Percentiles rank a stretch among this genome's conserved stretches.
Evolutionary conservation across 1,139 yeast genomes (phyloP).

Genomic region (Pichia sp.): DNA sequence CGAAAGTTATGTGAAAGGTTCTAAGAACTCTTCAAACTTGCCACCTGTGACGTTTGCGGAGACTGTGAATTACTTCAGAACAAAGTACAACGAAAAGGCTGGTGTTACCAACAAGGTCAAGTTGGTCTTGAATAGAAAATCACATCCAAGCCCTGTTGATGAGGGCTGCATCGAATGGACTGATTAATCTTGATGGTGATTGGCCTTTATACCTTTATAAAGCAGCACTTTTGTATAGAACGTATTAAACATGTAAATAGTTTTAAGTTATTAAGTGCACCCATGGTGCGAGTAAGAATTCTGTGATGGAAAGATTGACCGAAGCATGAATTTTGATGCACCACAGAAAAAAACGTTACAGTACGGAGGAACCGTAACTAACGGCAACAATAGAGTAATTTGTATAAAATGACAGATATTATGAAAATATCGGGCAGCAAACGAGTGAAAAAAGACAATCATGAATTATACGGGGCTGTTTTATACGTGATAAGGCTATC

Average conservation of each 20-base stretch:
- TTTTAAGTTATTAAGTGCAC: not conserved
- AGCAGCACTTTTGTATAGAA: not conserved
- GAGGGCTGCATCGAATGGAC: constrained; percentile 60
- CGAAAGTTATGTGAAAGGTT: constrained; percentile 58
- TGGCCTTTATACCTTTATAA: constrained; percentile 1
- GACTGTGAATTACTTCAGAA: constrained; percentile 56
- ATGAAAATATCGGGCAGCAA: not conserved
- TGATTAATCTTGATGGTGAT: constrained; percentile 13
- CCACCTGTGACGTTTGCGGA: constrained; percentile 66
- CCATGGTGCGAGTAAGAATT: not conserved
- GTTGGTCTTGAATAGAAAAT: constrained; percentile 55
- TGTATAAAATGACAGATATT: not conserved
- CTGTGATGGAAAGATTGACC: not conserved
- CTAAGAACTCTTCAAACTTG: constrained; percentile 44
- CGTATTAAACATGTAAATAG: constrained; percentile 7
- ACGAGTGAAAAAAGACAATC: constrained; percentile 4
- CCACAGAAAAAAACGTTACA: too few species aligned
- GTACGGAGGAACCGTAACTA: too few species aligned
- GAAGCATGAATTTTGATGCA: not conserved
- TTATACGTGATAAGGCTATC: constrained; percentile 18
- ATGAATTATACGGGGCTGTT: constrained; percentile 1
- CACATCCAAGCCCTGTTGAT: constrained; percentile 54
- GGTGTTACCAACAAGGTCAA: constrained; percentile 61
- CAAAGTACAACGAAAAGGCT: constrained; percentile 47
- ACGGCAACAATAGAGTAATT: not conserved